Conservation (phyloP, 2,329 filamentous ascomycete species). For the Calonectria pauciramosa region DNA sequence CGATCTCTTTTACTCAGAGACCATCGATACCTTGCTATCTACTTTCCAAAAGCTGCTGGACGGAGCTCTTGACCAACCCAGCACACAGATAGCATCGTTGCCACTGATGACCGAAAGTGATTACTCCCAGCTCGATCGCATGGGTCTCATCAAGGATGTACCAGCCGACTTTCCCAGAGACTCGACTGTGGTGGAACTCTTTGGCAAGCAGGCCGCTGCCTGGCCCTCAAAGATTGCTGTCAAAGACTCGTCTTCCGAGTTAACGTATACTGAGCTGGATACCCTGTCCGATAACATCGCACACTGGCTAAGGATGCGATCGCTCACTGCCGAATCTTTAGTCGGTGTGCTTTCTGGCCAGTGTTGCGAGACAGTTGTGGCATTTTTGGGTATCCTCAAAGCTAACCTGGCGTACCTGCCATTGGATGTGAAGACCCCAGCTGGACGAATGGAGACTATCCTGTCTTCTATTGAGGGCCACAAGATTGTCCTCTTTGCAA, state of each 20-base stretch:
- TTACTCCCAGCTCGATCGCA: background rate
- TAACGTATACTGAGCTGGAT: constrained; percentile 41
- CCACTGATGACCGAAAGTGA: background rate
- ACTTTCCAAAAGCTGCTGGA: background rate
- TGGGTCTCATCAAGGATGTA: background rate
- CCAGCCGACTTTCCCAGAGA: background rate
- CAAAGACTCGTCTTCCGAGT: background rate
- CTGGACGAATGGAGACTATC: constrained; percentile 20
- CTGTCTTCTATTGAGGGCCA: constrained; percentile 8
- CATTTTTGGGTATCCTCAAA: constrained; percentile 43
- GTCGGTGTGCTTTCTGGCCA: constrained; percentile 23
- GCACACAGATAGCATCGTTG: background rate
- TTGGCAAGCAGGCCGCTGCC: background rate
- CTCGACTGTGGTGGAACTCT: background rate
- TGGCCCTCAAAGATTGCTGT: background rate
- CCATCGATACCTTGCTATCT: background rate
- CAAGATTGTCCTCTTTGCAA: constrained; percentile 22
- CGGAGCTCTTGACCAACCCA: background rate
- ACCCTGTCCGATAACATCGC: constrained; percentile 28
- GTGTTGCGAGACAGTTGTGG: constrained; percentile 34
- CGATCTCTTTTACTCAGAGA: background rate
- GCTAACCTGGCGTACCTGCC: constrained; percentile 42
- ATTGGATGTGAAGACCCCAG: constrained; percentile 24
- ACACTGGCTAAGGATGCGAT: background rate
- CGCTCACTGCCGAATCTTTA: constrained; percentile 6